phyloP scores from a whole-genome alignment of 208 protist genomes.

The Balamuthia mandrillaris region DNA sequence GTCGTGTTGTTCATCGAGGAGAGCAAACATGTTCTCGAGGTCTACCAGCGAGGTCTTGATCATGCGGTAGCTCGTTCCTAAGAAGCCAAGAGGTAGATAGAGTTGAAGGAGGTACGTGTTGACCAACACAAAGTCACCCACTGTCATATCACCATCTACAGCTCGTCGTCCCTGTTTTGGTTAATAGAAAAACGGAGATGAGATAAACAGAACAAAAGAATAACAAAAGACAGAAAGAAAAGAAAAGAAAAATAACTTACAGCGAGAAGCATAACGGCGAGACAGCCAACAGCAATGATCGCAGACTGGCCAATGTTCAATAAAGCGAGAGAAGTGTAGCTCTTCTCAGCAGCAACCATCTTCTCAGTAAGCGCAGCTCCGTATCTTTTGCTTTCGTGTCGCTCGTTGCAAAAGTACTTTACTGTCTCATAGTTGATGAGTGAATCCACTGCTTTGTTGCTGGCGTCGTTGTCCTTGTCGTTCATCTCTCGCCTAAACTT shows the following conservation, averaged over 20 bases:
- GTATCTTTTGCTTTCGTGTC: constrained; percentile 50
- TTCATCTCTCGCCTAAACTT: constrained; percentile 17
- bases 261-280: constrained; percentile 68
- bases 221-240: background rate
- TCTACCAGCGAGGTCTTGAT: constrained; percentile 70
- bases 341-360: constrained; percentile 59
- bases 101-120: constrained; percentile 74
- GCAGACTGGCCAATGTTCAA: constrained; percentile 72
- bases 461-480: constrained; percentile 38
- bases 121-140: constrained; percentile 75
- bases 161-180: background rate
- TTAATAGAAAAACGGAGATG: background rate
- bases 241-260: background rate
- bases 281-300: constrained; percentile 63
- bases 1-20: background rate
- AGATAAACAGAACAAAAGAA: background rate
- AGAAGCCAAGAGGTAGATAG: constrained; percentile 65
- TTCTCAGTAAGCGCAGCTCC: constrained; percentile 50
- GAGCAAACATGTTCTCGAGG: constrained; percentile 70
- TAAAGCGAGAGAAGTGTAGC: constrained; percentile 34
- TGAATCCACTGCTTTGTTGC: constrained; percentile 68
- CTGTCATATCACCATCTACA: constrained; percentile 52
- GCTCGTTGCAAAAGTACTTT: constrained; percentile 68
- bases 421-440: constrained; percentile 68
- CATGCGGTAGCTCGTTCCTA: constrained; percentile 69